Base-by-base conservation (phyloP, 2,329 filamentous ascomycete genomes). In the Metarhizium album region DNA sequence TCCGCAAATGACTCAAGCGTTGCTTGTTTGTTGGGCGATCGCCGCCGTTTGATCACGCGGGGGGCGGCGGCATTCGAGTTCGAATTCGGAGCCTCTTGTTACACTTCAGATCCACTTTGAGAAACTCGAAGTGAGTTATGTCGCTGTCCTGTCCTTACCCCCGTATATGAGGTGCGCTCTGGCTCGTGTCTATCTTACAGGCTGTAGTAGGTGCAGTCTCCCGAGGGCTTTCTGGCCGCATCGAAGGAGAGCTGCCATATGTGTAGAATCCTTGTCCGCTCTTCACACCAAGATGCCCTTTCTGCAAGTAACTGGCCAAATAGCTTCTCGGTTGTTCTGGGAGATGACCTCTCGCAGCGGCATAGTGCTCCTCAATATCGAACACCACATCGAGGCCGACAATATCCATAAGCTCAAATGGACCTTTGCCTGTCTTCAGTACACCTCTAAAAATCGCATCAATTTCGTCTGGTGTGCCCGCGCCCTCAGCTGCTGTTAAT, bases 321-420 rank as follows among this genome's bases (percentile, higher is more conserved):
- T 62, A 64, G 46, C 55, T 53, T 16, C 60, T 54, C 1, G 62
- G 62, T 7, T 58, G 54, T 9, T 22, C 47, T 0, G 62, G 60
- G 7, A 64, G 50, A 24, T 62, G 55, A 1, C 51, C 46, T 18
- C 62, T 49, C 0, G 56, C 58, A 23, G 62, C 57, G 1, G 62
- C 62, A 23, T 64, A 64, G 48, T 65, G 62, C 47, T 62, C 55
- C 49, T 65, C 62, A 42, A 65, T 64, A 11, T 63, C 62, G 18
- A 59, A 38, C 1, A 65, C 62, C 7, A 65, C 62, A 43, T 64
- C 62, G 2, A 64, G 45, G 0, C 62, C 62, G 2, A 65, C 62
- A 33, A 63, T 51, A 45, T 64, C 62, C 62, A 65, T 65, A 23
- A 57, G 56, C 45, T 64, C 62, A 47, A 64, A 65, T 0, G 62